Evolutionary conservation across 2,329 filamentous ascomycete genomes (phyloP), one percentile per base, ranked within the genome.

Genomic region (Diplodia mutila): DNA sequence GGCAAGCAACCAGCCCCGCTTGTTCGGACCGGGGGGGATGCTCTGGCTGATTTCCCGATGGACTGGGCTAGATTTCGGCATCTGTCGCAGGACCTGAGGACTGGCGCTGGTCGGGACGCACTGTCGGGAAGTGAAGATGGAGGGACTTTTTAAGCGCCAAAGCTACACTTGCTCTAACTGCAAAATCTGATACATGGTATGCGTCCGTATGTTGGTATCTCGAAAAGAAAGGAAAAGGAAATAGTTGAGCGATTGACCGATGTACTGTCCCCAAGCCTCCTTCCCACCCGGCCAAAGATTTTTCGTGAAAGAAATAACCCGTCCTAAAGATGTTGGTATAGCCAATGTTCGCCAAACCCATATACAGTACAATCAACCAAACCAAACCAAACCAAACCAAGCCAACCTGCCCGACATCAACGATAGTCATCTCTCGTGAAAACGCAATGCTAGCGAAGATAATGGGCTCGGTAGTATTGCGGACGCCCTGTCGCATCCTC

Each of bases 381-480:
- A 21, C 14, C 12, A 27, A 29, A 29, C 1, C 23, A n/a, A 42
- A n/a, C 14, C 39, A 48, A 32, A 16, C 21, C n/a, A 61, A 49
- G 27, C 39, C 39, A 48, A n/a, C 16, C 11, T 6, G 21, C 32
- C 42, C 23, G 23, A 18, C 16, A 27, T 16, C 8, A n/a, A 11
- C 16, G 7, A 18, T 12, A 18, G 7, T 52, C 39, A 9, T 57
- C 49, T n/a, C 39, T 48, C 51, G 11, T 66, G 23, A 49, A 48
- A 8, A 21, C 21, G 23, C 4, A 37, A 11, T 25, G n/a, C 23
- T 32, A 66, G 18, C 64, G 64, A 1, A 59, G 53, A 23, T 57
- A 66, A 16, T 59, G 52, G 8, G 53, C 51, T 11, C 64, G 32
- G 29, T 66, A 66, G 5, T 51, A 66, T 21, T 66, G 64, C n/a